Conservation (phyloP, 768 basidiomycete genomes). For the Rhodotorula kratochvilovae region DNA sequence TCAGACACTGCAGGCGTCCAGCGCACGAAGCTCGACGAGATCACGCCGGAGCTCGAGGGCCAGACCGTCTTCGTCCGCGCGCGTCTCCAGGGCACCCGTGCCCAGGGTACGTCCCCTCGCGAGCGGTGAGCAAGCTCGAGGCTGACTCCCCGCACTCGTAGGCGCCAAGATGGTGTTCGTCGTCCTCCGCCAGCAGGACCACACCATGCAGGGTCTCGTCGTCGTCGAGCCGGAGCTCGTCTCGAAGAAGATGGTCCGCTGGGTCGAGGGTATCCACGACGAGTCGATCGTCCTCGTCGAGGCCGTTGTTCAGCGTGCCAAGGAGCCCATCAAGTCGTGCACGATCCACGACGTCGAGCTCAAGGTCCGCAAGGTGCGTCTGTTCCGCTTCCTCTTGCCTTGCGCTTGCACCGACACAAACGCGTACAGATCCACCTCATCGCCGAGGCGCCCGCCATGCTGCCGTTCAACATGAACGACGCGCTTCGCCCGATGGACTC, state of each 20-base stretch:
- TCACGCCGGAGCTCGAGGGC: conserved; percentile 63
- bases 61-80: conserved; percentile 78
- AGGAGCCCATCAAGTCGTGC: conserved; percentile 84
- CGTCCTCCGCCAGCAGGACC: conserved; percentile 77
- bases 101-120: conserved; percentile 56
- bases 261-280: conserved; percentile 67
- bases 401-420: neutral
- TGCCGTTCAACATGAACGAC: conserved; percentile 91
- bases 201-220: conserved; percentile 81
- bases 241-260: conserved; percentile 97
- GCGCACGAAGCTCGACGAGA: conserved; percentile 62
- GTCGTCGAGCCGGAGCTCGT: conserved; percentile 66
- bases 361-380: conserved; percentile 67
- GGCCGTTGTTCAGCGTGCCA: conserved; percentile 71
- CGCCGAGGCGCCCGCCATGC: conserved; percentile 66
- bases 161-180: conserved; percentile 93
- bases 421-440: conserved; percentile 67
- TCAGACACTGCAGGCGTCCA: conserved; percentile 48
- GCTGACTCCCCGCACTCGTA: conserved; percentile 31
- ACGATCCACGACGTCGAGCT: conserved; percentile 82
- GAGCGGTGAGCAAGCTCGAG: neutral
- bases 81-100: conserved; percentile 82
- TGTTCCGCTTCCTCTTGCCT: neutral
- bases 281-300: conserved; percentile 91
- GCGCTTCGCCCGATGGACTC: conserved; percentile 79